Evolutionary conservation across 495 filamentous ascomycete species (phyloP), one percentile per base, ranked within the genome.

Genomic region (Aspergillus cristatus): DNA sequence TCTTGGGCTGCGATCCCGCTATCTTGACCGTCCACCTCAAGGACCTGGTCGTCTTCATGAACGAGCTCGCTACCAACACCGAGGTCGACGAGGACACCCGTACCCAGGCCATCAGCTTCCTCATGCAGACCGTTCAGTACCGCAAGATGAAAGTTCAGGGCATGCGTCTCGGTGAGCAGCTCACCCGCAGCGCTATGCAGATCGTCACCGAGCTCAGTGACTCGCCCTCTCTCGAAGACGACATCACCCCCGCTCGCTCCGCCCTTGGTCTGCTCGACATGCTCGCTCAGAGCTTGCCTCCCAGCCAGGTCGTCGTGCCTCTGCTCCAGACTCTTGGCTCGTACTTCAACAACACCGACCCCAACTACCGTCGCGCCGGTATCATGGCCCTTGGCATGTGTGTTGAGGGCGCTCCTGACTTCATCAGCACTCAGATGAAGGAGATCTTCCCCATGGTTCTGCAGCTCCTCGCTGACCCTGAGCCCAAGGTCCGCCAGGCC

Each of bases 371-470:
- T 33, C 83, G 87, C 57, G 91, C 89, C 28, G 88, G 86, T 58
- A 86, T 96, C 51, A 72, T 97, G 45, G 82, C 91, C 6, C 70
- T 98, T 3, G 91, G 90, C 38, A 93, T 86, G 68, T 88, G 84
- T 49, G 91, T 94, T 36, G 91, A 98, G 63, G 91, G 91, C 45
- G 93, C 91, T 25, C 91, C 91, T 6, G 91, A 96, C 50, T 96
- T 96, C 63, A 82, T 96, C 49, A 82, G 81, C 42, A 91, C 86
- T 7, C 88, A 96, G 68, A 74, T 94, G 51, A 71, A 79, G 52
- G 76, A 80, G 43, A 81, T 94, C 53, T 80, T 96, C 61, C 93
- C 91, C 26, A 71, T 84, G 40, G 79, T 96, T 40, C 69, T 96
- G 31, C 79, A 79, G 53, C 75, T 98, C 6, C 75, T 98, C 14